A percentile compares a stretch with the other conserved stretches of the same genome.
These are phyloP conservation scores for Magnusiomyces tetraspermus DNA, from an alignment of 1,139 yeast genomes.

Conservation along the genomic window DNA sequence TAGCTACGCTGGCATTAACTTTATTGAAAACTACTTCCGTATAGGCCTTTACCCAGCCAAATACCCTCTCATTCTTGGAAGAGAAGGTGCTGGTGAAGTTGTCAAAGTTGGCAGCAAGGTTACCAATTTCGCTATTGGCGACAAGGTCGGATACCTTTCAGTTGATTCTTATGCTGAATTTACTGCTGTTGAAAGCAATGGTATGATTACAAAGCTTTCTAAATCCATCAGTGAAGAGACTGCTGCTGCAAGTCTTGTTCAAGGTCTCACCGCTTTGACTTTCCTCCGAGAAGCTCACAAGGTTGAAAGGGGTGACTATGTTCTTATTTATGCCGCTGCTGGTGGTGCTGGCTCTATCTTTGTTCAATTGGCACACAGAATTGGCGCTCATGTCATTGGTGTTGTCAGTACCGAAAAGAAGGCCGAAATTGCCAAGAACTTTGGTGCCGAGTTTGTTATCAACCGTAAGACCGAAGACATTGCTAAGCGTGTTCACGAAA, in stretches of 20 bases:
- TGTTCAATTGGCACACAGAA: slow-evolving; percentile 48
- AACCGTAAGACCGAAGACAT: slow-evolving; percentile 53
- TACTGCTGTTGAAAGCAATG: slow-evolving; percentile 35
- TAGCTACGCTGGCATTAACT: slow-evolving; percentile 68
- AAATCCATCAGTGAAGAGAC: slow-evolving; percentile 39
- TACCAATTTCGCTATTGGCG: slow-evolving; percentile 52
- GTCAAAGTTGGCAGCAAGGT: slow-evolving; percentile 60
- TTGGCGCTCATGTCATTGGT: slow-evolving; percentile 77
- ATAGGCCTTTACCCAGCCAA: slow-evolving; percentile 57
- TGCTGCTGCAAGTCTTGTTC: slow-evolving; percentile 55
- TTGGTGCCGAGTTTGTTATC: slow-evolving; percentile 70
- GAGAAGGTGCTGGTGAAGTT: slow-evolving; percentile 74
- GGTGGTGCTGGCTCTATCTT: slow-evolving; percentile 81
- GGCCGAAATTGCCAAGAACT: slow-evolving; percentile 41
- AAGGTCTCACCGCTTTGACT: slow-evolving; percentile 72
- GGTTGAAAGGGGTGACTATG: slow-evolving; percentile 57
- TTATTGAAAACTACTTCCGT: slow-evolving; percentile 75
- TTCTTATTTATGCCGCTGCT: slow-evolving; percentile 84
- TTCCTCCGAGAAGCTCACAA: slow-evolving; percentile 56
- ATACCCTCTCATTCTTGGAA: slow-evolving; percentile 61
- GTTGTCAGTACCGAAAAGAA: slow-evolving; percentile 64
- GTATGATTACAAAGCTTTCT: slow-evolving; percentile 42
- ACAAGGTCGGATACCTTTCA: slow-evolving; percentile 50
- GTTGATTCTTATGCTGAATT: slow-evolving; percentile 62
- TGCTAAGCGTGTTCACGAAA: slow-evolving; percentile 48